Conservation (phyloP, 2,329 filamentous ascomycete genomes). For the Xylariomycetidae sp. region DNA sequence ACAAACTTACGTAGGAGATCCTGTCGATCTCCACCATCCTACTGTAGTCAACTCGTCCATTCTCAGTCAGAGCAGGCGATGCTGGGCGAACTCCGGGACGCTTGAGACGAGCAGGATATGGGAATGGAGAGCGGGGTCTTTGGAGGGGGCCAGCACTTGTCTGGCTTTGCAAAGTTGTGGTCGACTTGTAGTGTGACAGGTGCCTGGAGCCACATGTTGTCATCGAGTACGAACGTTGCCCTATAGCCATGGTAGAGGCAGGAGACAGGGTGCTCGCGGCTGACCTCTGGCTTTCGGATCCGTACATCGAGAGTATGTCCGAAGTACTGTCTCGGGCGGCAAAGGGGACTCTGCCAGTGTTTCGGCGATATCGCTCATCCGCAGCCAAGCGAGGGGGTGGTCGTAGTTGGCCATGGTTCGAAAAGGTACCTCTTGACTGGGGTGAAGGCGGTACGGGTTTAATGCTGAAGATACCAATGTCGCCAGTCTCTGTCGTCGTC, state of each 20-base stretch:
- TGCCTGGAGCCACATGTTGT: slow-evolving; percentile 45
- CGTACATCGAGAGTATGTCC: slow-evolving; percentile 53
- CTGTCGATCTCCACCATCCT: slow-evolving; percentile 48
- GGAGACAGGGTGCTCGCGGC: slow-evolving; percentile 38
- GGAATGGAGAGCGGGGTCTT: slow-evolving; percentile 54
- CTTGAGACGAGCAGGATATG: slow-evolving; percentile 53
- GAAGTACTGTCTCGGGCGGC: slow-evolving; percentile 49
- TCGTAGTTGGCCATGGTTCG: slow-evolving; percentile 22
- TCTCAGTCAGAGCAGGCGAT: slow-evolving; percentile 45
- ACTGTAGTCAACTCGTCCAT: slow-evolving; percentile 43
- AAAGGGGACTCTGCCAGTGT: slow-evolving; percentile 41
- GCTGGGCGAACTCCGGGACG: slow-evolving; percentile 46
- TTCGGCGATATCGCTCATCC: slow-evolving; percentile 29
- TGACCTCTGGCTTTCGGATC: slow-evolving; percentile 44
- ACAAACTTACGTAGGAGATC: slow-evolving; percentile 37
- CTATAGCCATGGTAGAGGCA: slow-evolving; percentile 35
- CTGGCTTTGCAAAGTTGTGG: slow-evolving; percentile 43
- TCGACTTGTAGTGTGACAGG: slow-evolving; percentile 44
- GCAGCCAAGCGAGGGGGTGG: slow-evolving; percentile 25
- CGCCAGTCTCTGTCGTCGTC: slow-evolving; percentile 62
- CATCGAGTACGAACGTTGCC: slow-evolving; percentile 50
- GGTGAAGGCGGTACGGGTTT: slow-evolving; percentile 33
- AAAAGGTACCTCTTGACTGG: slow-evolving; percentile 22
- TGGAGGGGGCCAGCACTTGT: slow-evolving; percentile 38
- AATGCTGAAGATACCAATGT: slow-evolving; percentile 58